A percentile compares a stretch with the other conserved stretches of the same genome.
These are phyloP conservation scores for Vitis hybrid DNA, from an alignment of 177 flowering plant species.

Conservation along the genomic window DNA sequence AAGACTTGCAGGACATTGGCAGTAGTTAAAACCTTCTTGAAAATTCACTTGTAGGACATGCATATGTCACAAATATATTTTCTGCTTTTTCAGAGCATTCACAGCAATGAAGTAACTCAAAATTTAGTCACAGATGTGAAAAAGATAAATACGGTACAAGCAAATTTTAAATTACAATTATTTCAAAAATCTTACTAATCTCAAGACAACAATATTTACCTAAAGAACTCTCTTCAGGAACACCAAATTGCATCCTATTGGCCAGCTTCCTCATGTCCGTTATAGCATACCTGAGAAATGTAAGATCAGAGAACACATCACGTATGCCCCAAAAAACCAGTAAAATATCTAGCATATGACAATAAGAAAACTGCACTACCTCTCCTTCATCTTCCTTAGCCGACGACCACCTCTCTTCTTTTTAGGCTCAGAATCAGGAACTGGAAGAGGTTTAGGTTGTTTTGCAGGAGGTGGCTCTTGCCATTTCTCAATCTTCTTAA, in stretches of 20 bases:
- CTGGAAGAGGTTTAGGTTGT: conserved; percentile 96
- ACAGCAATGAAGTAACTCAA: not conserved
- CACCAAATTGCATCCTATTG: conserved; percentile 93
- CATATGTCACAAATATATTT: no score
- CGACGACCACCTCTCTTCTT: conserved; percentile 98
- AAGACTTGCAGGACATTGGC: not conserved
- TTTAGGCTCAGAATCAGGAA: conserved; percentile 97
- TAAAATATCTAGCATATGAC: not conserved
- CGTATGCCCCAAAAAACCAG: not conserved
- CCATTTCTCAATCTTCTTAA: conserved; percentile 94
- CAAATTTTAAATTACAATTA: not conserved
- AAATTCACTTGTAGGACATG: no score
- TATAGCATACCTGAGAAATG: conserved; percentile 68
- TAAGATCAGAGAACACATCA: not conserved
- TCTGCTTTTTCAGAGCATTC: not conserved
- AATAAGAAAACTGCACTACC: conserved; percentile 36
- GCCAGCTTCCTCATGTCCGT: conserved; percentile 99
- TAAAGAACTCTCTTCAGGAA: conserved; percentile 98
- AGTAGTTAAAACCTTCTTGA: no score
- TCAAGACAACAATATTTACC: conserved; percentile 38
- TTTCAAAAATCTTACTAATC: not conserved
- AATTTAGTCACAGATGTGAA: not conserved
- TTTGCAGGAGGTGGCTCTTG: conserved; percentile 99
- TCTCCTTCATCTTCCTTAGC: conserved; percentile 90
- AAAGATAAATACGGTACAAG: not conserved